These are phyloP conservation scores for Plenodomus biglobosus DNA, from an alignment of 2,329 filamentous ascomycete species.

Conservation along the genomic window DNA sequence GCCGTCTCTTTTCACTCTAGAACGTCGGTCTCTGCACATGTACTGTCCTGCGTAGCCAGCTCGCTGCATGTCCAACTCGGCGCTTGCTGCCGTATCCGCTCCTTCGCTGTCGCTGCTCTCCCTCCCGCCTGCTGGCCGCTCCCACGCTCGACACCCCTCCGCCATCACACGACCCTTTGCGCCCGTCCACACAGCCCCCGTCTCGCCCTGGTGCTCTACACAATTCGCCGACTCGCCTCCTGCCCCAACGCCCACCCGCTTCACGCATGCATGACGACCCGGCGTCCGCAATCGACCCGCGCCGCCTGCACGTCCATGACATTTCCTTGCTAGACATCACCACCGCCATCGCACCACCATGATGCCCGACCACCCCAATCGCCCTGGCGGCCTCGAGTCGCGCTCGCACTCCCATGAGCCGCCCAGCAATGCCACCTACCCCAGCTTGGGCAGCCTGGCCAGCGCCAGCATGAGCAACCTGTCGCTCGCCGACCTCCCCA, in stretches of 20 bases:
- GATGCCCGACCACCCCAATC: conserved; percentile 35
- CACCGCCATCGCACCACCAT: conserved; percentile 7
- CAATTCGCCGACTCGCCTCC: conserved; percentile 5
- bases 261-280: conserved; percentile 38
- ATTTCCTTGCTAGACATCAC: conserved; percentile 19
- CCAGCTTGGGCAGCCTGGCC: conserved; percentile 16
- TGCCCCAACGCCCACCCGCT: conserved; percentile 25
- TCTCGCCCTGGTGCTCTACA: conserved; percentile 5
- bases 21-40: too few species aligned
- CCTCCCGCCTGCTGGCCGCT: conserved; percentile 6
- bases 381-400: conserved; percentile 38
- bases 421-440: conserved; percentile 19
- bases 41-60: too few species aligned
- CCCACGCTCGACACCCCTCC: conserved; percentile 9
- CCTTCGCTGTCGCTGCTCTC: conserved; percentile 29
- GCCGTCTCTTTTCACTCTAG: too few species aligned
- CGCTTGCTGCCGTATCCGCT: conserved; percentile 30
- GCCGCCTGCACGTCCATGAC: conserved; percentile 19
- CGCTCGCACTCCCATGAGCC: conserved; percentile 39
- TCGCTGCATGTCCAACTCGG: conserved; percentile 8
- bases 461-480: conserved; percentile 39
- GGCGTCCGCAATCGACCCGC: conserved; percentile 12
- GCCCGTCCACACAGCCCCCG: conserved; percentile 15
- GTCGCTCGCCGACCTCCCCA: conserved; percentile 47
- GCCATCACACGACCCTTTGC: conserved; percentile 8